Evolutionary conservation across 139 green algal species (phyloP).

Genomic region (Ettlia oleoabundans): DNA sequence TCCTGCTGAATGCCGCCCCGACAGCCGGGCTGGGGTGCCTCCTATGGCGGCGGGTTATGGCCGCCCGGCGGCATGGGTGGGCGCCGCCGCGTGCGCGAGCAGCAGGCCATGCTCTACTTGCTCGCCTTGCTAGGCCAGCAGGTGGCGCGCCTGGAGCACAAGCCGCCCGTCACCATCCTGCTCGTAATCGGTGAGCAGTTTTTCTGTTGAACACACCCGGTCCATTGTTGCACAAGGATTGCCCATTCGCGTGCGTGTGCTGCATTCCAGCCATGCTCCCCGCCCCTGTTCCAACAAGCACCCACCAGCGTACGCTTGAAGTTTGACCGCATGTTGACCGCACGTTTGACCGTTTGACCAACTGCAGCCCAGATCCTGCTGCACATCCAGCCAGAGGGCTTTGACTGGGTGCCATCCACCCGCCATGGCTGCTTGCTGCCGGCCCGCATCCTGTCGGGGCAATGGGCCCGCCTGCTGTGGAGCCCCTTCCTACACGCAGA

Average conservation of each 20-base stretch:
- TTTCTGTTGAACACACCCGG: too few species aligned
- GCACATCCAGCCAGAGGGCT: conserved; percentile 16
- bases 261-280: too few species aligned
- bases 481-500: conserved; percentile 71
- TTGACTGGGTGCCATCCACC: conserved; percentile 44
- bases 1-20: background rate
- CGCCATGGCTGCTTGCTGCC: background rate
- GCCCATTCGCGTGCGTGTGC: too few species aligned
- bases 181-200: conserved; percentile 54
- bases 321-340: too few species aligned
- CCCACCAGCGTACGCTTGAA: too few species aligned
- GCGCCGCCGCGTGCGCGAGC: background rate
- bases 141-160: conserved; percentile 57
- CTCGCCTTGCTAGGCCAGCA: conserved; percentile 56
- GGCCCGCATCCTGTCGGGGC: conserved; percentile 36
- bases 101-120: conserved; percentile 38
- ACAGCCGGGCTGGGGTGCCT: background rate
- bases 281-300: too few species aligned
- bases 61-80: background rate
- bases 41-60: background rate
- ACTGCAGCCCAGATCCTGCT: conserved; percentile 48
- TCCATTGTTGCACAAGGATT: too few species aligned
- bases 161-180: conserved; percentile 73
- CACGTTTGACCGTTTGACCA: too few species aligned
- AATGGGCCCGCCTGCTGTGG: conserved; percentile 70